phyloP scores from a whole-genome alignment of 177 flowering plant species.

The Vitis hybrid region DNA sequence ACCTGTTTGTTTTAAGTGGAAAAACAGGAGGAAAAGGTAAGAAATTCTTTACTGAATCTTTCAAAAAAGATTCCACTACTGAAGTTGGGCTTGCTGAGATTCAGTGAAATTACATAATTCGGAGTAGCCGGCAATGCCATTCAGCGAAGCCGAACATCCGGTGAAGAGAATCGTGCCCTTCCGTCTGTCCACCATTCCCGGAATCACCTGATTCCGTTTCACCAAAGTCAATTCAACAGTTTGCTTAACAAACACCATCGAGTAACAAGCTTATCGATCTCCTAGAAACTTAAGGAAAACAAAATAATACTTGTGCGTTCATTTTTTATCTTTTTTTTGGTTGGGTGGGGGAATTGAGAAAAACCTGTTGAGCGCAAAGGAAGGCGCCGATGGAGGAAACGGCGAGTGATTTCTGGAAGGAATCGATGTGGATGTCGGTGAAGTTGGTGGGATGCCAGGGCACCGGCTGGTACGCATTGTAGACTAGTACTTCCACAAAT shows the following conservation, averaged over 20 bases:
- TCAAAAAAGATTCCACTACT: no score
- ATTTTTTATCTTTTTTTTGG: no score
- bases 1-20: slow-evolving; percentile 32
- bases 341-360: background rate
- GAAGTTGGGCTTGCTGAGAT: background rate
- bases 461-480: slow-evolving; percentile 65
- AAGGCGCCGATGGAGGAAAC: slow-evolving; percentile 85
- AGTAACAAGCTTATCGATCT: background rate
- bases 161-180: slow-evolving; percentile 93
- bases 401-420: slow-evolving; percentile 77
- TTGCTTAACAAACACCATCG: no score
- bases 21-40: background rate
- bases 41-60: background rate
- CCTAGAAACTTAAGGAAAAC: background rate
- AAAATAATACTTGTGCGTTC: no score
- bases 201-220: slow-evolving; percentile 51
- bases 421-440: slow-evolving; percentile 53
- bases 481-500: slow-evolving; percentile 83
- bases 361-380: slow-evolving; percentile 91
- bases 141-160: slow-evolving; percentile 83
- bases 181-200: slow-evolving; percentile 91
- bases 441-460: slow-evolving; percentile 45
- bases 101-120: slow-evolving; percentile 54
- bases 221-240: no score
- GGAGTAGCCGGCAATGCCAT: slow-evolving; percentile 74